Evolutionary conservation across 306 rosid species (phyloP), one percentile per base, ranked within the genome.

Genomic region (Citrullus colocynthis): DNA sequence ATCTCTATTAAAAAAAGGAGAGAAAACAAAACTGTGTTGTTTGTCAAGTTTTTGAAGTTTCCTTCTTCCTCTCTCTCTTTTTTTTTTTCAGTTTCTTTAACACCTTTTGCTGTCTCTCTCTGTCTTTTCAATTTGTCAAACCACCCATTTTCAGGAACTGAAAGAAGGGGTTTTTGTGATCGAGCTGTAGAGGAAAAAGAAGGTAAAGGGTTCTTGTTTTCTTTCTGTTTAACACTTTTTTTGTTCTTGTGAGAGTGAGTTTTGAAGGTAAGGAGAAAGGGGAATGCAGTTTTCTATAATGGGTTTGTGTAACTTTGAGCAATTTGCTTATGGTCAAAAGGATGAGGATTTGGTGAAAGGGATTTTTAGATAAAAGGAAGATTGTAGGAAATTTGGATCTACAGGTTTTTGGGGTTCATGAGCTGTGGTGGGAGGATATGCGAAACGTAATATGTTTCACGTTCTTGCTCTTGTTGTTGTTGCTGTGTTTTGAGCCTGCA

Each of bases 401-500:
- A 9, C 7, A 60, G 28, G 11, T 66, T 28, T 48, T 48, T 52
- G 42, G 57, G 15, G 55, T 62, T 77, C 56, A 45, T 62, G 71
- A 77, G 56, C 73, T 32, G 56, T 62, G 45, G 60, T 17, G 73
- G 56, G 73, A 17, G 80, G 69, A 48, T 45, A 61, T 77, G 42
- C 80, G 72, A 77, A 49, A 61, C 72, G 42, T 21, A 9, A 7
- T 61, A 42, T 51, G 49, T 48, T 61, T 77, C 72, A 63, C 30
- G 80, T 76, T 85, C 79, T 80, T 88, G 76, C 74, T 85, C 18
- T 82, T 82, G 14, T 64, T 64, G 28, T 36, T 37, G 13, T 17
- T 64, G 85, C 56, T 83, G 83, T 80, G 84, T 63, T 80, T 87
- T 49, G 85, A 78, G 88, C 80, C 89, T 48, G 87, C 96, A 87